Base-by-base conservation (phyloP, 257 asterid genomes). In the Paraleonurus japonicus region DNA sequence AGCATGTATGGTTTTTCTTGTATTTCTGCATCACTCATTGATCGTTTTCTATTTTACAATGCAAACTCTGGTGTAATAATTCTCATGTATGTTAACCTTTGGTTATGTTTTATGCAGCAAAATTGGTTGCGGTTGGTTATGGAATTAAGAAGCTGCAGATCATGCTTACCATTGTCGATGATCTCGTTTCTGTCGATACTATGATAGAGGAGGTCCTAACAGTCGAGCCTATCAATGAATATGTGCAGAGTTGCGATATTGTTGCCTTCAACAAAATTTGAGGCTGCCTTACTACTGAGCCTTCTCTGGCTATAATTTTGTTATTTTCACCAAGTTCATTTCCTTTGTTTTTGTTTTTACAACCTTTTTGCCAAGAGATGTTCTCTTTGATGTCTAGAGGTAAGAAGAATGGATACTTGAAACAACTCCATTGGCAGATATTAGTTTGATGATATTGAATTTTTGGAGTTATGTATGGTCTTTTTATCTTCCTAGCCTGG, bases 81-180 rank as follows among this genome's bases (percentile, higher is more conserved):
- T 7, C 30, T 61, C 4, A 24, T 35, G 12, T 33, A 66, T 67
- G 28, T 45, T 33, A n/a, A 26, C 24, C 22, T 3, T 9, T 26
- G 24, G 10, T 54, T 1, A 9, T 27, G 39, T 58, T 33, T 37
- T 75, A 16, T 79, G 74, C 84, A 88, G 95, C 89, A 24, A 89
- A 89, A 76, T 55, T 89, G 79, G 89, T 75, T 3, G 68, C 90
- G 0, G 90, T 87, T 71, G 96, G 93, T n/a, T 89, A 89, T 69
- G 93, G 93, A 12, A 89, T 89, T 2, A 87, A 89, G 85, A 89
- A 89, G 85, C 80, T 89, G n/a, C 90, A 85, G 67, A 89, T 89
- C 63, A 85, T 89, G 93, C 81, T 89, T 55, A 87, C 96, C 67
- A 83, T 86, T 5, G 81, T 89, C 7, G 96, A 89, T 45, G 96